Evolutionary conservation across 306 rosid species (phyloP).

Genomic region (Cicer judaicum): DNA sequence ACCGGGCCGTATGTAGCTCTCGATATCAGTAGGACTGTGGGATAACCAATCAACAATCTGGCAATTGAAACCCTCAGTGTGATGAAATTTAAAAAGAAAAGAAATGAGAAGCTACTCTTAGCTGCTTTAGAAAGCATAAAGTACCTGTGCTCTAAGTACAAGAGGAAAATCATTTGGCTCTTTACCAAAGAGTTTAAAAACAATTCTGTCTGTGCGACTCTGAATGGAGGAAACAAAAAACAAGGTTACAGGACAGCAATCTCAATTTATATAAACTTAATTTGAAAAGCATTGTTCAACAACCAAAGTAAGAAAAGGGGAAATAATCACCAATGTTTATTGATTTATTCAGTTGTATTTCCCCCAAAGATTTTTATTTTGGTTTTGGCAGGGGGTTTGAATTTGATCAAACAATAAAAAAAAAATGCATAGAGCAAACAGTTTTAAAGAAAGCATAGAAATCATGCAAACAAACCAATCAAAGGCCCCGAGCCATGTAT

Average conservation of each 20-base stretch:
- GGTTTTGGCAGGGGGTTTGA: background rate
- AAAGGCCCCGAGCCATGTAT: background rate
- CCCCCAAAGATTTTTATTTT: background rate
- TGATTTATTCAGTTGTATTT: background rate
- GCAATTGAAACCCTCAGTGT: conserved; percentile 43
- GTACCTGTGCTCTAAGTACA: conserved; percentile 62
- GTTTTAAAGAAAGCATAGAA: background rate
- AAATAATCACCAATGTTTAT: conserved; percentile 1
- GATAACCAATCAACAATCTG: conserved; percentile 92
- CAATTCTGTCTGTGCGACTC: conserved; percentile 64
- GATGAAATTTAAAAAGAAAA: conserved; percentile 35
- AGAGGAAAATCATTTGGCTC: conserved; percentile 59
- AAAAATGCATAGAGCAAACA: background rate
- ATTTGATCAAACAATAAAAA: conserved; percentile 21
- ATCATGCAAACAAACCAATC: conserved; percentile 4
- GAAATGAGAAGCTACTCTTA: conserved; percentile 29
- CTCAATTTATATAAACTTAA: conserved; percentile 30
- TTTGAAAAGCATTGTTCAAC: background rate
- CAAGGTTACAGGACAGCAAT: conserved; percentile 34
- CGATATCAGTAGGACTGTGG: conserved; percentile 83
- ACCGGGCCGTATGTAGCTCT: conserved; percentile 94
- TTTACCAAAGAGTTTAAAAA: conserved; percentile 65
- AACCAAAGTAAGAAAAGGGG: conserved; percentile 10
- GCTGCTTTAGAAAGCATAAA: conserved; percentile 40
- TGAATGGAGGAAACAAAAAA: conserved; percentile 47